These are phyloP conservation scores for Carnegiea gigantea DNA, from an alignment of 179 eudicot genomes.

Conservation along the genomic window DNA sequence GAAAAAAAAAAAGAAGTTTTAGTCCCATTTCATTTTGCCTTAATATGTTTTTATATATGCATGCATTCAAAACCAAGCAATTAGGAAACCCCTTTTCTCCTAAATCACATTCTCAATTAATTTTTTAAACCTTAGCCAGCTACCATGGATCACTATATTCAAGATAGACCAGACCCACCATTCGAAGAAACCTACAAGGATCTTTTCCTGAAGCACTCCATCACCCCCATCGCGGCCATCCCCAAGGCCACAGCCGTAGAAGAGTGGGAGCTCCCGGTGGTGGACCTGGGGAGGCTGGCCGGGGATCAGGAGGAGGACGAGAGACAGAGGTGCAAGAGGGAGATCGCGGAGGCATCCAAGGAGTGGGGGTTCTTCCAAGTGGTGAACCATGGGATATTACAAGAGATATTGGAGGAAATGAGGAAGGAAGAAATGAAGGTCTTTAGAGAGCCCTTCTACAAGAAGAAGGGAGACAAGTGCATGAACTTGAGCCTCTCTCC, in stretches of 20 bases:
- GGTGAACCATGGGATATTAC: constrained; percentile 62
- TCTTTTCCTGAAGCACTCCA: not conserved
- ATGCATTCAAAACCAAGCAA: not conserved
- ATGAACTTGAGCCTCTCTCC: constrained; percentile 42
- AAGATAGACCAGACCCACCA: not conserved
- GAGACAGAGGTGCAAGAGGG: not conserved
- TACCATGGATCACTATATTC: not conserved
- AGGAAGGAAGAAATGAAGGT: constrained; percentile 54
- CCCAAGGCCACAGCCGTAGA: not conserved
- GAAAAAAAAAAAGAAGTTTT: no score
- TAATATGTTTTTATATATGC: not conserved
- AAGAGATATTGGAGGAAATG: constrained; percentile 50
- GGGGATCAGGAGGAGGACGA: not conserved
- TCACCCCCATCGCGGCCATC: not conserved
- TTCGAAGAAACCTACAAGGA: constrained; percentile 12
- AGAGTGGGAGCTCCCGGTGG: not conserved
- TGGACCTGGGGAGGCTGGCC: constrained; percentile 10
- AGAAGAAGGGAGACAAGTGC: constrained; percentile 41
- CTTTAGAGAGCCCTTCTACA: constrained; percentile 63
- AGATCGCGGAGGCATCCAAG: not conserved
- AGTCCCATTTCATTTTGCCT: no score
- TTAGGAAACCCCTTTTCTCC: not conserved
- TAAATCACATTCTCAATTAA: not conserved
- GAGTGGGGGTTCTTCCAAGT: constrained; percentile 40
- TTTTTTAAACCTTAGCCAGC: not conserved